Evolutionary conservation across 768 basidiomycete genomes (phyloP), one percentile per base, ranked within the genome.

Genomic region (Candolleomyces eurysporus): DNA sequence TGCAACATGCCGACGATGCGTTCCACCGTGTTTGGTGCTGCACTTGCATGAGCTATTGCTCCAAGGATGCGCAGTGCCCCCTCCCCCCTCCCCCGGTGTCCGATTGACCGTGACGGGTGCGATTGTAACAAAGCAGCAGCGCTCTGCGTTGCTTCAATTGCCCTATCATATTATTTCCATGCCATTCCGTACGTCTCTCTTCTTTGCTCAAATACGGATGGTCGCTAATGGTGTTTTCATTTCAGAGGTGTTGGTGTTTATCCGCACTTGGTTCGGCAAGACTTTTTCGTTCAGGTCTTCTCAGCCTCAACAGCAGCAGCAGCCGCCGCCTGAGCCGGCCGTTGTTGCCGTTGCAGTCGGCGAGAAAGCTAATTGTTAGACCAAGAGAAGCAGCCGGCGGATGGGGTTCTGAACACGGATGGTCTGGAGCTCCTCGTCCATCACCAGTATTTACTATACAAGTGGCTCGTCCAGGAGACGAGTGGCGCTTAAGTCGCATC

Each of bases 21-120:
- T 65, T 67, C 45, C 74, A 75, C 64, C 67, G 64, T 43, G 63
- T 68, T 22, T 75, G 71, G 71, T 75, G 74, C 64, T 61, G 36
- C 31, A 32, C 59, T n/a, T 75, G 74, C 55, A 50, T 63, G 26
- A 66, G 65, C 13, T 72, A 61, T 61, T 75, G 74, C 60, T 68
- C 61, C 59, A 71, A 67, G 61, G 68, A 64, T 32, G 30, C 56
- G 2, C 21, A 17, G 32, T 72, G 71, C 60, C 65, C 67, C 9
- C 49, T 51, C n/a, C 21, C 52, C 31, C 62, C n/a, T n/a, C 69
- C 26, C 68, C 67, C 21, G 21, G 48, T 26, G 39, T 60, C 14
- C 40, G 32, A n/a, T 6, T 39, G 14, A 17, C 26, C 6, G n/a
- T 17, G 14, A 13, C 16, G 4, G 26, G 30, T n/a, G 26, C 43